A percentile compares a stretch with the other conserved stretches of the same genome.
These are phyloP conservation scores for Retiboletus flavoniger DNA, from an alignment of 1,284 basidiomycete genomes.

Conservation along the genomic window DNA sequence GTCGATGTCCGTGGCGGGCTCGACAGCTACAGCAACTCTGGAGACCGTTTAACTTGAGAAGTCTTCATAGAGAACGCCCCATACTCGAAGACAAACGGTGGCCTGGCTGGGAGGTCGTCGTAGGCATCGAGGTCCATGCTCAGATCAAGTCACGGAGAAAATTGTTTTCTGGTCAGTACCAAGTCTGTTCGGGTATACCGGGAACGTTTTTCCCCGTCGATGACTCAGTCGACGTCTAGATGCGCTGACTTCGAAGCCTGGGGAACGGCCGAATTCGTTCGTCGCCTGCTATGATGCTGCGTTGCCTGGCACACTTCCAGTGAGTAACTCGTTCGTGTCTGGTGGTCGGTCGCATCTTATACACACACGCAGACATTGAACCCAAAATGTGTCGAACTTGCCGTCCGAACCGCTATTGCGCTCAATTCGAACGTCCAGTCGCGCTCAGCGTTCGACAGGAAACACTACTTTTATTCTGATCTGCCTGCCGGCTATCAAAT, in stretches of 20 bases:
- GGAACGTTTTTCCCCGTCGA: neutral
- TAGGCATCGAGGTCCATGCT: conserved; percentile 95
- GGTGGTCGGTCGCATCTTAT: neutral
- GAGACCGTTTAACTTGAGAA: conserved; percentile 2
- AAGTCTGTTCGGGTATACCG: neutral
- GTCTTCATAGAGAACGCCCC: conserved; percentile 17
- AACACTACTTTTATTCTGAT: conserved; percentile 98
- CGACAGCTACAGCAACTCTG: conserved; percentile 18
- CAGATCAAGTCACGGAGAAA: conserved; percentile 88
- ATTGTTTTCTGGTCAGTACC: conserved; percentile 79
- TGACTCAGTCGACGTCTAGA: conserved; percentile 35
- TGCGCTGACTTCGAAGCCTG: conserved; percentile 51
- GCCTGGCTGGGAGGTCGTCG: conserved; percentile 80
- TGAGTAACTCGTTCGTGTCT: conserved; percentile 39
- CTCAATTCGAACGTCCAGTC: conserved; percentile 71
- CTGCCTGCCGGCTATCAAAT: conserved; percentile 95
- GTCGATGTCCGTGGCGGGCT: conserved; percentile 19
- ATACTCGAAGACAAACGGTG: conserved; percentile 39
- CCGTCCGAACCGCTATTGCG: conserved; percentile 80
- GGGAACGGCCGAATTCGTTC: conserved; percentile 65
- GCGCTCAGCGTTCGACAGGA: conserved; percentile 89
- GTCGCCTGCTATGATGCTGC: conserved; percentile 88
- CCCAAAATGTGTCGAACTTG: conserved; percentile 76
- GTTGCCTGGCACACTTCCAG: conserved; percentile 91
- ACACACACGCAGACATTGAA: conserved; percentile 66